Evolutionary conservation across 805 yeast species (phyloP), one percentile per base, ranked within the genome.

Genomic region (Metschnikowia santaceciliae): DNA sequence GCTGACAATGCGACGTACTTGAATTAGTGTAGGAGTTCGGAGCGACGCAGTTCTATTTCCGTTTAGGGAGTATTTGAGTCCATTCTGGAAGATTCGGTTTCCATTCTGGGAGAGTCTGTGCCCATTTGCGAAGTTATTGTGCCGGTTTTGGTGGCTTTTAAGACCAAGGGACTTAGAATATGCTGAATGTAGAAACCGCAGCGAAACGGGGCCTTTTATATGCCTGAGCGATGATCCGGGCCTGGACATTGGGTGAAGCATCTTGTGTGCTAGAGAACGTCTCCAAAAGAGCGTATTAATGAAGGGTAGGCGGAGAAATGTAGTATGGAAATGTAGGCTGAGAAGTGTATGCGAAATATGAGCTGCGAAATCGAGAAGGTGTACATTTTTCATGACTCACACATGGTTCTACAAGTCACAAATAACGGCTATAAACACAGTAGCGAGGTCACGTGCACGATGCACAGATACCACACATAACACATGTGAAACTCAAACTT

Each of bases 171-270:
- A 33, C 5, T 34, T 20, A 4, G 6, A 6, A 11, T 20, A 42
- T n/a, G 45, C 36, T 20, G 22, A 32, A 42, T 42, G 32, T 42
- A 42, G 38, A 34, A 11, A 33, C 15, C 37, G 46, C 45, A 42
- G 36, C 2, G 26, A 19, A 14, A 6, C 3, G 22, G 6, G 19
- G 37, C 32, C 37, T 42, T 32, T 32, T 19, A 19, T 42, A 19
- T 35, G 10, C 15, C 36, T 32, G 26, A 14, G 10, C 19, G 32
- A 39, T 3, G 38, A 11, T 22, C 46, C 10, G 11, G 20, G 15
- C 20, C 37, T 22, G 4, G 36, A 17, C 37, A 42, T 42, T 42
- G 20, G 38, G 36, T 19, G 10, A 20, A 42, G 46, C 46, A 42
- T 42, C 15, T 19, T 42, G 38, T 11, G 23, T 15, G 30, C 22